Percentiles rank a stretch among this genome's conserved stretches.
Evolutionary conservation across 352 stramenopile genomes (phyloP).

Genomic region (Phytophthora hybrid): DNA sequence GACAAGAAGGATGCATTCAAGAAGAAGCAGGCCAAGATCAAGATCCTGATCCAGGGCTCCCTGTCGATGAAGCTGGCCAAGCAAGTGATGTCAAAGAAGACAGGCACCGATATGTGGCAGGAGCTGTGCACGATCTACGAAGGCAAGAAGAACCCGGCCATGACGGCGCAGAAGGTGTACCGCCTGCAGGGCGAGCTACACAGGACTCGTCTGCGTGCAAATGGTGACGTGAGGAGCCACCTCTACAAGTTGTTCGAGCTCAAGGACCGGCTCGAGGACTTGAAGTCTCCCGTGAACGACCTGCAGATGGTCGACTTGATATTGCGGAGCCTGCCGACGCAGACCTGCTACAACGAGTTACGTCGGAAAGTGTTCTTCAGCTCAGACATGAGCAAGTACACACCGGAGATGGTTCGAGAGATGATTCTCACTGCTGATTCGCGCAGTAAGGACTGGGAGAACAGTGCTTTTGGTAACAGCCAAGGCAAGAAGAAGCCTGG

Average conservation of each 20-base stretch:
- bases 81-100: constrained; percentile 18
- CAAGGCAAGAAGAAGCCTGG: constrained; percentile 4
- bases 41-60: constrained; percentile 23
- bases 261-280: background rate
- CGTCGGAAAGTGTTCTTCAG: too few relatives aligned
- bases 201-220: constrained; percentile 13
- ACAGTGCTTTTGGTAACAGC: constrained; percentile 14
- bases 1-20: constrained; percentile 17
- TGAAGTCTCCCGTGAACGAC: background rate
- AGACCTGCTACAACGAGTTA: too few relatives aligned
- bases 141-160: constrained; percentile 7
- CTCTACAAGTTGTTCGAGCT: constrained; percentile 24
- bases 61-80: constrained; percentile 16
- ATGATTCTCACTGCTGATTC: too few relatives aligned
- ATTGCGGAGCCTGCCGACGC: too few relatives aligned
- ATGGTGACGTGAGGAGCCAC: constrained; percentile 17
- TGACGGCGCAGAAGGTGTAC: constrained; percentile 25
- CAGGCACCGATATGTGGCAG: constrained; percentile 22
- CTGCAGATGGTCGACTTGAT: constrained; percentile 12
- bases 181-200: constrained; percentile 18
- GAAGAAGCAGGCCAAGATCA: constrained; percentile 22
- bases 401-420: constrained; percentile 4
- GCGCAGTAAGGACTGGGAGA: constrained; percentile 18
- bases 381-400: too few relatives aligned
- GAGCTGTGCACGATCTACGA: constrained; percentile 16